Base-by-base conservation (phyloP, 2,329 filamentous ascomycete genomes). In the Neofusicoccum laricinum region DNA sequence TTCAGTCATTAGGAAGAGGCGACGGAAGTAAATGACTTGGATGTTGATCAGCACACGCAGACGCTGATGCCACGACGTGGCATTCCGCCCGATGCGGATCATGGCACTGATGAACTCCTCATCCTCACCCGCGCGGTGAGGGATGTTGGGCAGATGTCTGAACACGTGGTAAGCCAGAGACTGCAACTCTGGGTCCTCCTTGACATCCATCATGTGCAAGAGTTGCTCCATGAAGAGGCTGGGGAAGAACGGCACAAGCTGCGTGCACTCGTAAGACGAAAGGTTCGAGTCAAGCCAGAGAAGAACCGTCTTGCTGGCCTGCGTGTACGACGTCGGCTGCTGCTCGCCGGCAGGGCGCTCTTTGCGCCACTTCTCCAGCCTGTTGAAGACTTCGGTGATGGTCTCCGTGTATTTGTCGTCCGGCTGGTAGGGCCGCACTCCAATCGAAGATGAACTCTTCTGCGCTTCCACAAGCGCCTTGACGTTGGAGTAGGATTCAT, bases 161-260 rank as follows among this genome's bases (percentile, higher is more conserved):
- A 98, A 99, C 46, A 99, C 95, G 73, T 97, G 93, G 74, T 98
- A 99, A 0, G 95, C 94, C 8, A 97, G 85, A 10, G 91, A 90
- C 82, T 97, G 96, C 2, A 99, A 85, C 77, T 99, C 96, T 0
- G 92, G 93, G 71, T 99, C 95, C 77, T 99, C 95, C 77, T 98
- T 98, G 75, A 99, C 92, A 73, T 99, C 95, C 94, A 99, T 99
- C 95, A 99, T 99, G 81, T 99, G 93, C 61, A 99, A 81, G 14
- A 99, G 86, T 75, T 97, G 91, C 71, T 95, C 91, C 76, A 96
- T 95, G 73, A 98, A 94, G 0, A 90, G 84, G 40, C 91, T 85
- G 0, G 93, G 90, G 81, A 99, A 98, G 84, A 97, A 98, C 3
- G 89, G 88, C 17, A 96, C 87, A 14, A 99, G 86, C 73, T 95